A percentile compares a stretch with the other conserved stretches of the same genome.
Conservation (phyloP, 169 alveolate genomes). For the Cryptosporidium xiaoi region DNA sequence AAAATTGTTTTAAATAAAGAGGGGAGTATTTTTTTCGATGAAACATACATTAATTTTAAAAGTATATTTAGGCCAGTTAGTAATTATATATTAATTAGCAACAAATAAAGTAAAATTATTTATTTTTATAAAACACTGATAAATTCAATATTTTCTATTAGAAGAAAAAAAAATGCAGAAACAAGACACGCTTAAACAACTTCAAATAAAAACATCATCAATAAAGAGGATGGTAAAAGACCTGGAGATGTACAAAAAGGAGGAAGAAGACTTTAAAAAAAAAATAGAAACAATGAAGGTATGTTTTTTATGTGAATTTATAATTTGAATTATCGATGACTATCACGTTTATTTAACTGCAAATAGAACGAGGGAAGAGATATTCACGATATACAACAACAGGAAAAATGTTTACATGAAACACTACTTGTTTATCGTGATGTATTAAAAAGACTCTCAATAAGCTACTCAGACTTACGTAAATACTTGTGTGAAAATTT, state of each 20-base stretch:
- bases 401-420: conserved; percentile 68
- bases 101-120: too few relatives aligned
- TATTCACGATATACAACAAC: conserved; percentile 69
- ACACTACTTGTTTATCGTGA: conserved; percentile 69
- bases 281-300: conserved; percentile 68
- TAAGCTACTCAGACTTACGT: conserved; percentile 32
- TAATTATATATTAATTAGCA: too few relatives aligned
- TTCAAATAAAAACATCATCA: conserved; percentile 47
- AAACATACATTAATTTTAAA: too few relatives aligned
- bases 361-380: conserved; percentile 52
- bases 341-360: not conserved
- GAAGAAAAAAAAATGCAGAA: conserved; percentile 12
- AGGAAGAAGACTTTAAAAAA: conserved; percentile 51
- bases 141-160: too few relatives aligned
- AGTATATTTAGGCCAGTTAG: too few relatives aligned
- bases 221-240: conserved; percentile 56
- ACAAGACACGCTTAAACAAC: conserved; percentile 18
- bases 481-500: conserved; percentile 48
- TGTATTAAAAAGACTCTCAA: conserved; percentile 29
- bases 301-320: not conserved
- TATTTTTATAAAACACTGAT: too few relatives aligned
- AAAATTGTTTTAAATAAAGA: not conserved
- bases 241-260: conserved; percentile 57
- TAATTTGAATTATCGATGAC: not conserved
- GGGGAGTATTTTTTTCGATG: not conserved